These are phyloP conservation scores for Xylariomycetidae sp. DNA, from an alignment of 2,329 filamentous ascomycete genomes.

Conservation along the genomic window DNA sequence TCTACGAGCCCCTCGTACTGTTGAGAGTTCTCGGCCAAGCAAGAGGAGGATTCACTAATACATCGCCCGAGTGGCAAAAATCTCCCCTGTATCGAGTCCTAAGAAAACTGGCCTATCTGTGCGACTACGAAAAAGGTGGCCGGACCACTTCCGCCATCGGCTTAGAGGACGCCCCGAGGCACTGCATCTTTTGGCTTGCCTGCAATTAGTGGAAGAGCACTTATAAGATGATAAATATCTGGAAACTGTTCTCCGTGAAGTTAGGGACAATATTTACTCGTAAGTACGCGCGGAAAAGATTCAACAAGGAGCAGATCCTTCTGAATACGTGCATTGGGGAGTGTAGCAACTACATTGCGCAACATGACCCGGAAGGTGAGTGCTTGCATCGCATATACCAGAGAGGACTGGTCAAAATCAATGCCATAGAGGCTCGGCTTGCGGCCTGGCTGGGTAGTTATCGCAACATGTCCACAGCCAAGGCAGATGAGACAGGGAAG, in stretches of 20 bases:
- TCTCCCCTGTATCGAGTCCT: slow-evolving; percentile 25
- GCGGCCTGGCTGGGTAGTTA: slow-evolving; percentile 7
- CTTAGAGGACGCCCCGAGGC: slow-evolving; percentile 27
- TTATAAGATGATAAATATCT: slow-evolving; percentile 26
- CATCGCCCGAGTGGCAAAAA: slow-evolving; percentile 12
- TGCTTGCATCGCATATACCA: background rate
- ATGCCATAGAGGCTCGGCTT: slow-evolving; percentile 9
- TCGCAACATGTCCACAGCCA: too few species aligned
- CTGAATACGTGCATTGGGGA: slow-evolving; percentile 2
- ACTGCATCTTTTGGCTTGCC: slow-evolving; percentile 38
- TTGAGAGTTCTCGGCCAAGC: slow-evolving; percentile 26
- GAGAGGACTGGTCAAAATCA: background rate
- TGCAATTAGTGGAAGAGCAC: slow-evolving; percentile 27
- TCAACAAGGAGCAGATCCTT: slow-evolving; percentile 9
- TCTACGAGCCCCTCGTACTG: slow-evolving; percentile 34
- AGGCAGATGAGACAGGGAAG: too few species aligned
- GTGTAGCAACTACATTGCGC: slow-evolving; percentile 1
- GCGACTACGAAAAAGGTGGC: slow-evolving; percentile 41
- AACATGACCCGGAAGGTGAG: slow-evolving; percentile 6
- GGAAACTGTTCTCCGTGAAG: slow-evolving; percentile 13
- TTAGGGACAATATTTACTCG: slow-evolving; percentile 5
- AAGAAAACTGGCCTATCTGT: slow-evolving; percentile 36
- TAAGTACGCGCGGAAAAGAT: slow-evolving; percentile 13
- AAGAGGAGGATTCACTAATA: slow-evolving; percentile 27
- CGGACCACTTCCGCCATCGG: slow-evolving; percentile 38